Base-by-base conservation (phyloP, 2,329 filamentous ascomycete species). In the Penicillium sp. region DNA sequence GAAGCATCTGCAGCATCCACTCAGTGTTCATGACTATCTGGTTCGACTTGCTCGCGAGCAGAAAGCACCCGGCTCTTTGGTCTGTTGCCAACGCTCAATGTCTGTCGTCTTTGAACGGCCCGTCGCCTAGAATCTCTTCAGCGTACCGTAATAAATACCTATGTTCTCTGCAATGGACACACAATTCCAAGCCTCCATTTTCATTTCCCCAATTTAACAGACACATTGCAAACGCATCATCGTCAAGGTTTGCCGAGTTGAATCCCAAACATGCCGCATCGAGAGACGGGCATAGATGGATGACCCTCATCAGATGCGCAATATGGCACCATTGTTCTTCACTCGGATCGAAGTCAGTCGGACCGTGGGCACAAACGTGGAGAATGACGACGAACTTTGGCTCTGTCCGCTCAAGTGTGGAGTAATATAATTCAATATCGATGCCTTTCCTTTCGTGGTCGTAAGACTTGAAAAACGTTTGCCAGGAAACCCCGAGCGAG, bases 331-430 rank as follows among this genome's bases (percentile, higher is more conserved):
- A 97, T 76, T 97, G 92, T 42, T 92, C 89, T 59, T 86, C 80
- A 18, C 89, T 95, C 2, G 91, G 91, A 74, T 97, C 93, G 55
- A 96, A 90, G 47, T 94, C 93, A 0, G 93, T 97, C 23, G 94
- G 94, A 77, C 97, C 97, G 79, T 97, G 94, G 26, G 94, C 93
- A 71, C 94, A 97, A 56, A 90, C 89, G 74, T 96, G 93, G 70
- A 97, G 48, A 21, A 60, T 55, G 4, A 57, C 41, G 13, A 58
- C 51, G 10, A 55, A 60, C 4, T 54, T 45, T 5, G 57, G 59
- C 41, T 53, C 51, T 4, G 57, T 53, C 2, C 24, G n/a, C 12
- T 51, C 51, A 5, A 62, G 29, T 5, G 51, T 49, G 0, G 56
- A 38, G 16, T 50, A 49, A 42, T 65, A 67, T 5, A 58, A 57